phyloP scores from a whole-genome alignment of 371 early-diverging fungal species.

The Capniomyces stellatus region DNA sequence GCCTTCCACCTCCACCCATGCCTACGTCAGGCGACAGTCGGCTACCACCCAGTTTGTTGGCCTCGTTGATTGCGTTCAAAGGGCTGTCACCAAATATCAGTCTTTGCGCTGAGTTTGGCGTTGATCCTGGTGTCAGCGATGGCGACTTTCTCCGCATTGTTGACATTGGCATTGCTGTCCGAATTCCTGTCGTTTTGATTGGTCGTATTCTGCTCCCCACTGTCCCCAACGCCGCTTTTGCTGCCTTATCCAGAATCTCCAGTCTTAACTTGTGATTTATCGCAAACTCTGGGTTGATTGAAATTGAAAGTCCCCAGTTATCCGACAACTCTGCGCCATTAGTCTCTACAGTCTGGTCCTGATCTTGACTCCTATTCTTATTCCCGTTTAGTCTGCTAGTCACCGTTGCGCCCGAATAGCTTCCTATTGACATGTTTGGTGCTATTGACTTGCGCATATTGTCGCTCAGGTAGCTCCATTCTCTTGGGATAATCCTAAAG shows the following conservation, averaged over 20 bases:
- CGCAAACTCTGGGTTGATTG: not conserved
- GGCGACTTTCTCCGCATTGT: too few species aligned
- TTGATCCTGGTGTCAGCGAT: too few species aligned
- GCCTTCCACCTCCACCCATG: too few species aligned
- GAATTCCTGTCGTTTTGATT: too few species aligned
- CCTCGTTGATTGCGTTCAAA: too few species aligned
- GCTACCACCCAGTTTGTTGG: too few species aligned
- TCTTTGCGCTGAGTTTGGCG: not conserved
- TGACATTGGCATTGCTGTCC: too few species aligned
- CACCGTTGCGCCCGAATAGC: not conserved
- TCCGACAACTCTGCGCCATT: not conserved
- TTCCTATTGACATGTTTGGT: conserved; percentile 1
- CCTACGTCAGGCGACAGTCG: too few species aligned
- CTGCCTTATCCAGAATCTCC: not conserved
- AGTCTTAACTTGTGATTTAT: not conserved
- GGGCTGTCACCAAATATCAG: not conserved
- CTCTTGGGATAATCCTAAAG: conserved; percentile 1
- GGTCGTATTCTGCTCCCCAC: not conserved
- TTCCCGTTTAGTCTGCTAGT: not conserved
- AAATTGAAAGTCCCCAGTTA: conserved; percentile 2
- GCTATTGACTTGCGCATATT: not conserved
- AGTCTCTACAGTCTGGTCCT: not conserved
- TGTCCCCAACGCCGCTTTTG: not conserved
- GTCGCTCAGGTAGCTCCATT: conserved; percentile 3
- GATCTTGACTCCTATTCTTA: not conserved